Base-by-base conservation (phyloP, 2,329 filamentous ascomycete genomes). In the Penicillium nordicum region DNA sequence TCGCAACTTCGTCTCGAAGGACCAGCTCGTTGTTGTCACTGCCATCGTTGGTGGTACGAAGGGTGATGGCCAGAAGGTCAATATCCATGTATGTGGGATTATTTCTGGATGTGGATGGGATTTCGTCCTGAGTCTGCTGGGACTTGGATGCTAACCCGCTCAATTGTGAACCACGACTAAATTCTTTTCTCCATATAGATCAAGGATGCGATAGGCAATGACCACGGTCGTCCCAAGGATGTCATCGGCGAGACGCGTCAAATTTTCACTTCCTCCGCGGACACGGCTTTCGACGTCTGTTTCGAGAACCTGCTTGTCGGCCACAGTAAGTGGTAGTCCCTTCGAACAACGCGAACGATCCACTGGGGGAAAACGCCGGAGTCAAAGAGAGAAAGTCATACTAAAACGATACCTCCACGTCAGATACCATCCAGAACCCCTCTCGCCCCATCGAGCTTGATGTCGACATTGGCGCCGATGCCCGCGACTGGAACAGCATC, bases 401-500 rank as follows among this genome's bases (percentile, higher is more conserved):
- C 53, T 55, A 53, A 53, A 9, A n/a, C 10, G 25, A 18, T 9
- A 11, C 3, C 23, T 16, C 18, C 48, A 30, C 25, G 54, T 55
- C 59, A 76, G 75, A 72, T 47, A 67, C 71, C 25, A 72, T 73
- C 58, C 70, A 72, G 48, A 78, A 79, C 74, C 81, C 85, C 50
- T 79, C 74, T 71, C 89, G 92, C 64, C 84, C 88, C 74, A 78
- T 97, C 64, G 92, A 96, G 79, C 88, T 97, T 68, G 92, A 96
- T 76, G 89, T 97, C 73, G 92, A 97, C 75, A 96, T 97, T 69
- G 92, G 92, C 69, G 92, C 92, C 76, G 92, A 97, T 75, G 94
- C 94, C 63, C 96, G 96, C 77, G 94, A 99, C 79, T 99, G 94
- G 94, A 92, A 88, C 63, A 91, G 91, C 67, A 95, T 97, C 73